Evolutionary conservation across 495 filamentous ascomycete species (phyloP).

Genomic region (Annulohypoxylon stygium): DNA sequence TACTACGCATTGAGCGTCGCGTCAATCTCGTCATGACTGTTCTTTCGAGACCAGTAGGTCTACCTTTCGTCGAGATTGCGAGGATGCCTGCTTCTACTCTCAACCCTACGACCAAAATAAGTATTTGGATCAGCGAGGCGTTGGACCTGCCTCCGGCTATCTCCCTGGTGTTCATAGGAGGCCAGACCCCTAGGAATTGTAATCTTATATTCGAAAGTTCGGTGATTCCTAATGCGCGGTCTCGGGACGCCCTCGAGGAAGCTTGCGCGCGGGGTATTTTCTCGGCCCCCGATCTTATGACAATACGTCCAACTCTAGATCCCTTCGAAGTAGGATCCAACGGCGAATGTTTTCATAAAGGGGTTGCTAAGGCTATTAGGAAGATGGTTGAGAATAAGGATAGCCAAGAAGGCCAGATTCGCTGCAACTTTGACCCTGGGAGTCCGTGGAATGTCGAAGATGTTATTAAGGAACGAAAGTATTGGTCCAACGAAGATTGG

Average conservation of each 20-base stretch:
- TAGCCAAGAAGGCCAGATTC: background rate
- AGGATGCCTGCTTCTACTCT: background rate
- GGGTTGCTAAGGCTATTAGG: background rate
- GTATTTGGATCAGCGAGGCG: background rate
- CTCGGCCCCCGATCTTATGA: background rate
- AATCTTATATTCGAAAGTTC: background rate
- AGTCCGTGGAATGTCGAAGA: background rate
- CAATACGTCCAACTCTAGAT: background rate
- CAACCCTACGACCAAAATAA: background rate
- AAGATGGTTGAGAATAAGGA: background rate
- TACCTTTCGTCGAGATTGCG: background rate
- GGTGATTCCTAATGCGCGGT: background rate
- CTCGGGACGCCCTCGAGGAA: background rate
- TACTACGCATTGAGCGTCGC: background rate
- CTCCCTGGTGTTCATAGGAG: background rate
- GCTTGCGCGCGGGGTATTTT: background rate
- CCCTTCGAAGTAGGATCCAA: background rate
- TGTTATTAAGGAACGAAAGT: background rate
- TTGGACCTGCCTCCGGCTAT: background rate
- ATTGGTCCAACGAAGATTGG: background rate
- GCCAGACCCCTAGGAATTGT: background rate
- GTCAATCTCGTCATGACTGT: background rate
- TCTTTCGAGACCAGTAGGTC: background rate
- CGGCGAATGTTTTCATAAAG: background rate
- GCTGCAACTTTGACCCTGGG: background rate